Percentiles rank a stretch among this genome's conserved stretches.
These are phyloP conservation scores for Eucalyptus regnans DNA, from an alignment of 345 rosid genomes.

Conservation along the genomic window DNA sequence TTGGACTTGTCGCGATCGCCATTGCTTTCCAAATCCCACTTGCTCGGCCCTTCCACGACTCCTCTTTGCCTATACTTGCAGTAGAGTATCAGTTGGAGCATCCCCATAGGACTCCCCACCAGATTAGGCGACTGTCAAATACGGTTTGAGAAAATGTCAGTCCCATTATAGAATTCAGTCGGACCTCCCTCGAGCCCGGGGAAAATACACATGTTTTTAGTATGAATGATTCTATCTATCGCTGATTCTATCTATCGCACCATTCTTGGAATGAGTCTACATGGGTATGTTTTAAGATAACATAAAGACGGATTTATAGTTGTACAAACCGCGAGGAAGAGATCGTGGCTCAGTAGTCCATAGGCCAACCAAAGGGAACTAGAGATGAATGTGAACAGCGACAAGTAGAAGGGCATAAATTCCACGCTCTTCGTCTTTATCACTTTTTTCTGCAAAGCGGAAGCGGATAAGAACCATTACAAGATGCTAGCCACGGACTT, in stretches of 20 bases:
- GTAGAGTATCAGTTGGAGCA: conserved; percentile 57
- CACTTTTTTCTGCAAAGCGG: conserved; percentile 51
- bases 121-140: conserved; percentile 59
- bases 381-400: conserved; percentile 69
- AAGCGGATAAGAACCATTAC: neutral
- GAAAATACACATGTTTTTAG: neutral
- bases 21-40: conserved; percentile 34
- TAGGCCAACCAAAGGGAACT: conserved; percentile 65
- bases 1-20: conserved; percentile 9
- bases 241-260: neutral
- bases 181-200: neutral
- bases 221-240: neutral
- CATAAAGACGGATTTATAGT: neutral
- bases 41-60: conserved; percentile 27
- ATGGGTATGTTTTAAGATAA: neutral
- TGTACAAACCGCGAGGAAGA: conserved; percentile 58
- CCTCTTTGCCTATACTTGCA: conserved; percentile 48
- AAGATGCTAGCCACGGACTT: neutral
- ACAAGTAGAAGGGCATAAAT: conserved; percentile 85
- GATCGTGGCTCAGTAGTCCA: conserved; percentile 68
- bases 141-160: neutral
- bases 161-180: neutral
- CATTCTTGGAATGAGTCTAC: neutral
- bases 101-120: conserved; percentile 55
- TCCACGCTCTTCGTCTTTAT: conserved; percentile 72